Percentiles rank a stretch among this genome's conserved stretches.
These are phyloP conservation scores for Penicillium sp. DNA, from an alignment of 2,329 filamentous ascomycete species.

Conservation along the genomic window DNA sequence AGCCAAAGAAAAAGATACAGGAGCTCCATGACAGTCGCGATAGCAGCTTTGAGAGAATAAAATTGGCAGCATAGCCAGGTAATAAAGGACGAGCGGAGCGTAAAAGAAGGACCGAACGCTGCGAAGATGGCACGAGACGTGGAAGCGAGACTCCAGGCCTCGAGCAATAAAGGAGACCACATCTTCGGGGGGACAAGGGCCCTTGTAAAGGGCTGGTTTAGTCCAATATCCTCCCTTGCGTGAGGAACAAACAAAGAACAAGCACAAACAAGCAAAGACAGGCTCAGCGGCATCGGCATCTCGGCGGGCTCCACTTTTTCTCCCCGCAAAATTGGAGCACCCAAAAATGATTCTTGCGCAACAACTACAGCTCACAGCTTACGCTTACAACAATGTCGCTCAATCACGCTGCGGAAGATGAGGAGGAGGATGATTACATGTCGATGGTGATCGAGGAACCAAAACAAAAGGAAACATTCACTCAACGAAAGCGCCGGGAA, in stretches of 20 bases:
- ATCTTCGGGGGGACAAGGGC: neutral
- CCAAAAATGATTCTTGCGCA: conserved; percentile 16
- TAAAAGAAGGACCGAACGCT: conserved; percentile 1
- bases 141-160: neutral
- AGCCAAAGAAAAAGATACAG: conserved; percentile 22
- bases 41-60: conserved; percentile 1
- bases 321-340: conserved; percentile 22
- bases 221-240: neutral
- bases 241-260: neutral
- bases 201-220: neutral
- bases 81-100: conserved; percentile 2
- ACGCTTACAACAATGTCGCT: conserved; percentile 15
- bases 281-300: no score
- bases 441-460: conserved; percentile 85
- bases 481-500: conserved; percentile 61
- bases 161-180: neutral
- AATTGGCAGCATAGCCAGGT: neutral
- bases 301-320: neutral
- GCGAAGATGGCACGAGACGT: neutral
- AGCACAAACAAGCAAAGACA: no score
- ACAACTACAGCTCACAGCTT: neutral
- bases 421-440: conserved; percentile 97
- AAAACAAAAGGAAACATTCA: conserved; percentile 62
- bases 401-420: conserved; percentile 41
- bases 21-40: conserved; percentile 13